Conservation (phyloP, 805 yeast genomes). For the Metschnikowia santaceciliae region DNA sequence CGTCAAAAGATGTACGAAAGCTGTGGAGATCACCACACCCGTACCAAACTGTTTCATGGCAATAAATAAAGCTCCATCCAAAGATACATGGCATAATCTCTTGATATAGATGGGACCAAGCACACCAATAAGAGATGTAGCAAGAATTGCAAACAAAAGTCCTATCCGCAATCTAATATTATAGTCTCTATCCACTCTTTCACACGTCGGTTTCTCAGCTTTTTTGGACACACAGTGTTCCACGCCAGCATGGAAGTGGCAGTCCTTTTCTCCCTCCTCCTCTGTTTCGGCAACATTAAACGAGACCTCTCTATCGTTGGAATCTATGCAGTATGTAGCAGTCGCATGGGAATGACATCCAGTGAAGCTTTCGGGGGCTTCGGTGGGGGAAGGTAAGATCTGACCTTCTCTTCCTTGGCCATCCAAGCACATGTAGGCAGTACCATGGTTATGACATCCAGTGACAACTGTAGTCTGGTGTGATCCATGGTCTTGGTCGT, state of each 20-base stretch:
- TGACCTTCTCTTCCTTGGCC: conserved; percentile 2
- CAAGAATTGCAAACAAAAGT: conserved; percentile 11
- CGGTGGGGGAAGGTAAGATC: conserved; percentile 1
- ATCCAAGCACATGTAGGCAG: conserved; percentile 4
- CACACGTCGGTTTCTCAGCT: conserved; percentile 16
- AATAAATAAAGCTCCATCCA: conserved; percentile 2
- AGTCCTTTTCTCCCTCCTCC: conserved; percentile 9
- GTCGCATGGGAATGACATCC: conserved; percentile 6
- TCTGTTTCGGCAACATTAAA: conserved; percentile 1
- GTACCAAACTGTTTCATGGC: conserved; percentile 22
- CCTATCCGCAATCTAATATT: conserved; percentile 28
- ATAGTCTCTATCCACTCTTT: conserved; percentile 16
- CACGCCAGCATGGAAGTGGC: conserved; percentile 33
- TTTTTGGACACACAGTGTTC: conserved; percentile 24
- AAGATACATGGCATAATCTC: not conserved
- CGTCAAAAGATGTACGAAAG: conserved; percentile 29
- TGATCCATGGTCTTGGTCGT: not conserved
- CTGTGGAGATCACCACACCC: conserved; percentile 31
- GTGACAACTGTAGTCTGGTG: not conserved
- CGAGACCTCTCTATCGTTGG: not conserved
- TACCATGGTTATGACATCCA: conserved; percentile 6
- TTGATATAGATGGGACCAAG: not conserved
- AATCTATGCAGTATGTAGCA: conserved; percentile 5
- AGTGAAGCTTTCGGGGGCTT: not conserved
- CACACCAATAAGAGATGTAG: conserved; percentile 2